These are phyloP conservation scores for Blastobotrys illinoisensis DNA, from an alignment of 1,139 yeast genomes.

Conservation along the genomic window DNA sequence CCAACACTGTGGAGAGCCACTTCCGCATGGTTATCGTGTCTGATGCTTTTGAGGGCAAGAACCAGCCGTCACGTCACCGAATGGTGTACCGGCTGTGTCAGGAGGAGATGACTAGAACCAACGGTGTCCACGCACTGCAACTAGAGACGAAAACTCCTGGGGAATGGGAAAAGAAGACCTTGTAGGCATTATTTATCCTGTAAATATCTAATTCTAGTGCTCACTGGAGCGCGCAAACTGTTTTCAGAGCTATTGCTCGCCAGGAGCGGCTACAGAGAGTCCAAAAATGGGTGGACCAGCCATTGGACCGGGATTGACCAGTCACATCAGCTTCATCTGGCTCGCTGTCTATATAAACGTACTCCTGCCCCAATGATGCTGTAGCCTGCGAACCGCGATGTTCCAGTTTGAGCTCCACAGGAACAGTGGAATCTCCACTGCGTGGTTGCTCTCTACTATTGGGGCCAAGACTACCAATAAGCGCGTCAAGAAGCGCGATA, in stretches of 20 bases:
- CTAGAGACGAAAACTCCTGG: conserved; percentile 72
- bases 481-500: conserved; percentile 7
- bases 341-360: neutral
- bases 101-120: conserved; percentile 59
- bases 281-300: no score
- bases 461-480: conserved; percentile 9
- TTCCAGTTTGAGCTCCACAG: neutral
- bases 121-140: conserved; percentile 86
- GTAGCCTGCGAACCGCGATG: neutral
- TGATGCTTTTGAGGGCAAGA: conserved; percentile 58
- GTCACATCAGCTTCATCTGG: no score
- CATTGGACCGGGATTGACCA: no score
- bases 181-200: neutral
- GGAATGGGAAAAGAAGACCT: conserved; percentile 39
- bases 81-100: conserved; percentile 61
- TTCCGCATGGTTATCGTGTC: conserved; percentile 65
- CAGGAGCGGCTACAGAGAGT: no score
- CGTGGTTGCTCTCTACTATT: conserved; percentile 20
- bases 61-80: conserved; percentile 74
- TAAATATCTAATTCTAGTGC: neutral
- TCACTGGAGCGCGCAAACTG: no score
- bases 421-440: conserved; percentile 11
- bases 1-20: conserved; percentile 78
- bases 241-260: no score
- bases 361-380: no score